A percentile compares a stretch with the other conserved stretches of the same genome.
Evolutionary conservation across 768 basidiomycete species (phyloP).

Genomic region (Boletus sp.): DNA sequence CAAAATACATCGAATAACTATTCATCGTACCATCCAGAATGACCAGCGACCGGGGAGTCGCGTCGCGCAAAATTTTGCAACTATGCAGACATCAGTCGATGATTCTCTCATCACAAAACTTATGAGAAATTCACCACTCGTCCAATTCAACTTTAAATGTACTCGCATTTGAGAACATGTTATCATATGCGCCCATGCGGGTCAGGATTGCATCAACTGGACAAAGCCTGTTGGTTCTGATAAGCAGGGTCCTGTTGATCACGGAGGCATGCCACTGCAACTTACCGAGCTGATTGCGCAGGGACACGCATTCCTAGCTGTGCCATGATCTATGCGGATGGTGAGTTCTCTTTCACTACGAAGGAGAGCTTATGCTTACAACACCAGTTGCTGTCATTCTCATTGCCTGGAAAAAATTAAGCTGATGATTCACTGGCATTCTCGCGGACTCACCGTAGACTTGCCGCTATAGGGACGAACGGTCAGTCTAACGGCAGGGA

Average conservation of each 20-base stretch:
- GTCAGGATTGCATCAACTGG: conserved; percentile 93
- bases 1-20: background rate
- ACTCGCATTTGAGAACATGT: conserved; percentile 91
- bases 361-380: conserved; percentile 39
- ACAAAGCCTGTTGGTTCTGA: conserved; percentile 53
- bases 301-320: conserved; percentile 96
- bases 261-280: background rate
- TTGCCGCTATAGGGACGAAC: conserved; percentile 54
- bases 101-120: background rate
- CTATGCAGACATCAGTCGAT: conserved; percentile 37
- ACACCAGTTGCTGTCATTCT: conserved; percentile 96
- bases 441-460: conserved; percentile 53
- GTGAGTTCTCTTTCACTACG: conserved; percentile 1
- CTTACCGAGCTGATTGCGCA: conserved; percentile 73
- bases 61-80: conserved; percentile 90
- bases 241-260: conserved; percentile 1
- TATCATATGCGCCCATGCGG: conserved; percentile 98
- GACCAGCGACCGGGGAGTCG: conserved; percentile 90
- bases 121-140: conserved; percentile 65
- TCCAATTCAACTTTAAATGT: conserved; percentile 99
- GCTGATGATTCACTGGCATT: background rate
- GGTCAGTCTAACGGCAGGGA: background rate
- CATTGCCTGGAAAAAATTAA: conserved; percentile 53
- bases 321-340: conserved; percentile 68
- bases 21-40: conserved; percentile 80